Evolutionary conservation across 495 filamentous ascomycete species (phyloP), one percentile per base, ranked within the genome.

Genomic region (Neohortaea acidophila): DNA sequence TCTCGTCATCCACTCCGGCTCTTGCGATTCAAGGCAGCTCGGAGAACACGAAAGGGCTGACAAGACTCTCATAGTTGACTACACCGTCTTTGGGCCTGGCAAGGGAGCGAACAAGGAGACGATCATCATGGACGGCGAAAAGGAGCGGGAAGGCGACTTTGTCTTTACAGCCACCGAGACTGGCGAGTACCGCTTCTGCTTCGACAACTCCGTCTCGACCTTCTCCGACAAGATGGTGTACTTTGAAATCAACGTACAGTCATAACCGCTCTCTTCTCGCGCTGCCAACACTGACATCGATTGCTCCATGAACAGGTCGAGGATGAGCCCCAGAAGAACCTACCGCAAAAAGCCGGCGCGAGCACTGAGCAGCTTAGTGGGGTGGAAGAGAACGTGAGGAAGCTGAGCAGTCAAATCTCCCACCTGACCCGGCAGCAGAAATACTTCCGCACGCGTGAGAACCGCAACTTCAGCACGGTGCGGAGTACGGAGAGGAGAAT

Each of bases 361-460:
- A 72, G 75, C 39, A 81, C 87, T 28, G 91, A 99, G 60, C 91
- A 99, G 55, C 86, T 87, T 10, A 74, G 75, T 33, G 78, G 73
- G 7, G 71, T 99, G 23, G 89, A 96, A 56, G 91, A 99, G 63
- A 91, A 84, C 9, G 81, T 96, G 55, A 81, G 83, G 68, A 94
- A 94, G 63, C 66, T 99, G 36, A 94, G 87, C 4, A 75, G 81
- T 36, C 83, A 91, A 53, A 64, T 99, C 25, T 92, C 84, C n/a
- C 94, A 87, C 38, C 87, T 99, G 55, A 83, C 82, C 13, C 77
- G 91, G 33, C 94, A 93, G 65, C 91, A 99, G 57, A 96, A 96
- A 57, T 96, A 96, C 64, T 99, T 99, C 77, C 81, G 91, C 22
- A 99, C 91, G 2, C 75, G 91, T 45, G 91, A 99, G 67, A 96